phyloP scores from a whole-genome alignment of 129 eudicot species.

The Centaurea solstitialis region DNA sequence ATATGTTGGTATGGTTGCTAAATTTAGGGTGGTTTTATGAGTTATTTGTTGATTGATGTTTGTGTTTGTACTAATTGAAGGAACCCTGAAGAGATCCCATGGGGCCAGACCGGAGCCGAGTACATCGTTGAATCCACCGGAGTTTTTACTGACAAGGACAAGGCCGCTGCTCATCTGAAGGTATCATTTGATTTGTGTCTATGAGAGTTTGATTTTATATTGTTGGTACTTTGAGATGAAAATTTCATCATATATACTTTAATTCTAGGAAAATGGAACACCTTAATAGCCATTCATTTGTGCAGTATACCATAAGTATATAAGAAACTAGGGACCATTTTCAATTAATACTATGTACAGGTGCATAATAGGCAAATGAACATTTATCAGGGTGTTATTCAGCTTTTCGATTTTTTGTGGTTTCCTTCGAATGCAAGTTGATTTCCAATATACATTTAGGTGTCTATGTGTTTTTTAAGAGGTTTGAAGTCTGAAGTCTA shows the following conservation, averaged over 20 bases:
- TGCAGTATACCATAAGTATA: not conserved
- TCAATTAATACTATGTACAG: not conserved
- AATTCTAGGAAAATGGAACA: not conserved
- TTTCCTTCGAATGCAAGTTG: too few species aligned
- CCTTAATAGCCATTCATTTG: not conserved
- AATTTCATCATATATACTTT: not conserved
- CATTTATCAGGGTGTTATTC: not conserved
- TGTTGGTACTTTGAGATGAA: not conserved
- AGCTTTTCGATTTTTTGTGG: not conserved
- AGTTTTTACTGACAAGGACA: slow-evolving; percentile 64
- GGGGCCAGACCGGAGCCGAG: slow-evolving; percentile 57
- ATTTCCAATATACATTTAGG: too few species aligned
- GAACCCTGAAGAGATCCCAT: slow-evolving; percentile 70
- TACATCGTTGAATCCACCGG: slow-evolving; percentile 59
- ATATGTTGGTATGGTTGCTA: not conserved
- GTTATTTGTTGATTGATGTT: not conserved
- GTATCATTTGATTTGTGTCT: slow-evolving; percentile 16
- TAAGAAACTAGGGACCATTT: not conserved
- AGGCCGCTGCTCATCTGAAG: slow-evolving; percentile 67
- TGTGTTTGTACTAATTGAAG: slow-evolving; percentile 18
- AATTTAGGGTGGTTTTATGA: not conserved
- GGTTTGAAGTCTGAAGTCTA: too few species aligned
- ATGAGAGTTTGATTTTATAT: not conserved
- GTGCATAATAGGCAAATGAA: not conserved
- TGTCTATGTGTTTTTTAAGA: too few species aligned